A percentile compares a stretch with the other conserved stretches of the same genome.
phyloP scores from a whole-genome alignment of 2,329 filamentous ascomycete species.

The Pseudopithomyces chartarum region DNA sequence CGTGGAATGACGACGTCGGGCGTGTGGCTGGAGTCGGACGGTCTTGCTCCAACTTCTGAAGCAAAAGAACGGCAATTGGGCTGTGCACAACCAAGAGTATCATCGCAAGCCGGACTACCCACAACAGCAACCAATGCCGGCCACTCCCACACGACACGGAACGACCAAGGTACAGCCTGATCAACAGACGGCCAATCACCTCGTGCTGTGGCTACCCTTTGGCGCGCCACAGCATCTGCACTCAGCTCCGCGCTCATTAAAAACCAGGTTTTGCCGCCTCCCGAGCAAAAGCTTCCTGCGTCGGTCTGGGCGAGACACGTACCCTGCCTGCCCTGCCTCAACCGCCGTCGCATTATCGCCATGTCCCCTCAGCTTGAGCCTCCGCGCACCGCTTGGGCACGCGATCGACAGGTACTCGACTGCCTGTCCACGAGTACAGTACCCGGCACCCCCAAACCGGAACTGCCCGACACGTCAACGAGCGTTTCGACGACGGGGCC shows the following conservation, averaged over 20 bases:
- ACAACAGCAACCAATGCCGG: constrained; percentile 9
- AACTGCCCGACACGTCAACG: too few species aligned
- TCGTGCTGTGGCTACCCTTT: too few species aligned
- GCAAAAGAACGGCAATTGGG: too few species aligned
- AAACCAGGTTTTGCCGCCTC: constrained; percentile 5
- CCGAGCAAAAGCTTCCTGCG: not conserved
- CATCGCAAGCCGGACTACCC: not conserved
- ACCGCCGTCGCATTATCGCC: constrained; percentile 2
- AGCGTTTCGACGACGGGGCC: too few species aligned
- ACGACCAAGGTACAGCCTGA: constrained; percentile 6
- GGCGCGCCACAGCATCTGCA: not conserved
- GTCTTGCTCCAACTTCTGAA: too few species aligned
- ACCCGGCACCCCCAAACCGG: too few species aligned
- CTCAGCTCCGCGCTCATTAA: too few species aligned
- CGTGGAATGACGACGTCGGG: too few species aligned
- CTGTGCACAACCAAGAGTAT: too few species aligned
- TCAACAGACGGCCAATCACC: not conserved
- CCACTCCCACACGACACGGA: not conserved
- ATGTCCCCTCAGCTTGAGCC: constrained; percentile 13
- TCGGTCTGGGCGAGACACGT: constrained; percentile 12
- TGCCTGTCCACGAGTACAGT: too few species aligned
- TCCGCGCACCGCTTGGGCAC: constrained; percentile 12
- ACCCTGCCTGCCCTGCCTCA: constrained; percentile 4
- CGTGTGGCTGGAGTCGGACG: too few species aligned
- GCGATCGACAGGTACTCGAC: constrained; percentile 26